Base-by-base conservation (phyloP, 2,329 filamentous ascomycete species). In the Teratosphaeria destructans region DNA sequence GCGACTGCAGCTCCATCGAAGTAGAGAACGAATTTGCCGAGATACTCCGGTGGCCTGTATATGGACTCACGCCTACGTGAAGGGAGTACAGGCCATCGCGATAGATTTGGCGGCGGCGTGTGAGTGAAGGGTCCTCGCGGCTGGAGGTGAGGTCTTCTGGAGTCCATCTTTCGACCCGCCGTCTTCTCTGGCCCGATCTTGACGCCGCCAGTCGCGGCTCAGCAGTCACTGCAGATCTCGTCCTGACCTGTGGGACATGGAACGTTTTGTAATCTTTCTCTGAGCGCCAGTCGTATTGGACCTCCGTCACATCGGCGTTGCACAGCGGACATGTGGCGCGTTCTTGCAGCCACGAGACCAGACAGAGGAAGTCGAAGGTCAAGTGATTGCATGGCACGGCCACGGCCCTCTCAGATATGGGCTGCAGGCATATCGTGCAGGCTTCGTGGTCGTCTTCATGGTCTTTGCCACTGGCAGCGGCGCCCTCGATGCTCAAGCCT, bases 401-500 rank as follows among this genome's bases (percentile, higher is more conserved):
- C 56, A 86, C 79, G 63, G 88, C 90, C 57, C 83, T 76, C 67
- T 94, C 89, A 10, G 84, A 83, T 68, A 96, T 79, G 57, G 76
- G 70, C 59, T 93, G 88, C 62, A 96, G 84, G 73, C 92, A 97
- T 73, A 97, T 94, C 63, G 95, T 90, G 73, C 92, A 96, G 68
- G 81, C 84, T 63, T 81, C 76, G 55, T 57, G 55, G 19, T 32
- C 52, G 63, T 32, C 54, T 27, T 49, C 58, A 63, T 55, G 34
- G 32, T 34, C 54, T 32, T 60, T 58, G 52, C 14, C 3, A 8
- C 52, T 52, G 43, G 57, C 26, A 47, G 66, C 66, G 58, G 67
- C 68, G 59, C 64, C 66, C 54, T 64, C 67, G 59, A 68, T 68
- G 43, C 63, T 61, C 64, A 67, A 66, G 59, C 66, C 65, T 57